Base-by-base conservation (phyloP, 1,284 basidiomycete species). In the Microbotryomycetes sp. region DNA sequence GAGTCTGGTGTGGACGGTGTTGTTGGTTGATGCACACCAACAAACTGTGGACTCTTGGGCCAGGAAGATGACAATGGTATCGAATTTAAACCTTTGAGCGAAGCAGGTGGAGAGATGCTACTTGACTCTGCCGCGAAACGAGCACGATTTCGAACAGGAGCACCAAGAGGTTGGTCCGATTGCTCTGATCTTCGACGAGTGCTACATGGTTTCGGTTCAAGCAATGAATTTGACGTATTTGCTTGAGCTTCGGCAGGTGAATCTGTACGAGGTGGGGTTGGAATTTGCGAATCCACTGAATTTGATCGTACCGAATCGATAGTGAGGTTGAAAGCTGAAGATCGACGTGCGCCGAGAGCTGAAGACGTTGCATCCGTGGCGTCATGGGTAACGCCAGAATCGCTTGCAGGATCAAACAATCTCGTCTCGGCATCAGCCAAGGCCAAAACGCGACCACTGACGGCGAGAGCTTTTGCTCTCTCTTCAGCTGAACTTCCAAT, bases 401-500 rank as follows among this genome's bases (percentile, higher is more conserved):
- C 36, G 36, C 12, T 12, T 42, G 9, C 36, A 19, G 36, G 36
- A 19, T 42, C 36, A 19, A 42, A 42, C 36, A 42, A 42, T 42
- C 36, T 9, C 19, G 36, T 42, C 36, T 42, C 36, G 9, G 36
- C 36, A 42, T 42, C 36, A 19, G 36, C 36, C 36, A 42, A 42
- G 19, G 36, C 36, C 36, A 42, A 42, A 12, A 42, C 19, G 19
- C 36, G 36, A 12, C 36, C 36, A 19, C 36, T 42, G 36, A 42
- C 36, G 9, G 36, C 36, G 36, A 9, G 36, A 19, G 62, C 62
- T 47, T 60, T 59, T 16, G 36, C 49, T 12, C 62, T 46, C 23
- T 64, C 62, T 29, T 60, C 60, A n/a, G 23, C 45, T 15, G 60
- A 59, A 16, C 54, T 53, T 26, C 55, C 54, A 23, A 23, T 28